These are phyloP conservation scores for Pichia sp. DNA, from an alignment of 1,139 yeast genomes.

Conservation along the genomic window DNA sequence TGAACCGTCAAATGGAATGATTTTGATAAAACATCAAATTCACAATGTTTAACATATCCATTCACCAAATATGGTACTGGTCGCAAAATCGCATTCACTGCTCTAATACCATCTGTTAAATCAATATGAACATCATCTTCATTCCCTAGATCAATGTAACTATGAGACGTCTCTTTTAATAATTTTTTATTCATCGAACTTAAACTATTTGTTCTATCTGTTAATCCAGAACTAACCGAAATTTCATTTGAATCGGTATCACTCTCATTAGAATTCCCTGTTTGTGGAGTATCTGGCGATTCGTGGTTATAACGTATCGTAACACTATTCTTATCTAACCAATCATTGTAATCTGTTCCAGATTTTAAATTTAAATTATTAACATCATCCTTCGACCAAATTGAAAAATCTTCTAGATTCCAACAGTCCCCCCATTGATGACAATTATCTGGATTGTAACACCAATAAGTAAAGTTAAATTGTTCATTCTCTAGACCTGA, in stretches of 20 bases:
- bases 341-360: slow-evolving; percentile 9
- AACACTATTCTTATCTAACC: slow-evolving; percentile 12
- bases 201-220: too few relatives aligned
- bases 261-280: slow-evolving; percentile 7
- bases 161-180: slow-evolving; percentile 1
- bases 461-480: slow-evolving; percentile 79
- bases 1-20: slow-evolving; percentile 44
- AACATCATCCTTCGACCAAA: slow-evolving; percentile 68
- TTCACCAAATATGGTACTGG: slow-evolving; percentile 61
- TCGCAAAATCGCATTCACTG: slow-evolving; percentile 61
- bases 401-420: slow-evolving; percentile 90
- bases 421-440: slow-evolving; percentile 86
- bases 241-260: slow-evolving; percentile 8
- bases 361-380: slow-evolving; percentile 2
- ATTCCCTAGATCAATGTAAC: background rate
- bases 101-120: slow-evolving; percentile 55
- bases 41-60: slow-evolving; percentile 46
- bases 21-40: slow-evolving; percentile 47
- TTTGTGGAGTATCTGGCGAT: too few relatives aligned
- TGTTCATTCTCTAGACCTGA: slow-evolving; percentile 70
- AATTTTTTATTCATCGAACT: background rate
- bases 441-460: slow-evolving; percentile 64
- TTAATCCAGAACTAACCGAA: slow-evolving; percentile 2
- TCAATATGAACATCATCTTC: slow-evolving; percentile 1
- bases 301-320: too few relatives aligned